These are phyloP conservation scores for Ustilago shanxiensis DNA, from an alignment of 1,284 basidiomycete genomes.

Conservation along the genomic window DNA sequence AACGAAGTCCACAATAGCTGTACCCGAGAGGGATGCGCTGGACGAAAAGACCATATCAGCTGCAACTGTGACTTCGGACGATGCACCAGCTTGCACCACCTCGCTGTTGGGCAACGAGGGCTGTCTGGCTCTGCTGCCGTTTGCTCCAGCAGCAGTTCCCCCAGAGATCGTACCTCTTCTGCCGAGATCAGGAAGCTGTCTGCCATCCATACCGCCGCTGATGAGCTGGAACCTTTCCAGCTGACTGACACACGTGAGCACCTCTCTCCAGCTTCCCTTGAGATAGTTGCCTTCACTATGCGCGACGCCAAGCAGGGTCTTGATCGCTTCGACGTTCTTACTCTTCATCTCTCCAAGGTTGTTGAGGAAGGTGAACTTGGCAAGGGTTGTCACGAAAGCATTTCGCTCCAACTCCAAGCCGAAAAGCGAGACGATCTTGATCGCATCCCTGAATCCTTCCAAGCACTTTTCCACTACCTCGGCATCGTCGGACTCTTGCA, in stretches of 20 bases:
- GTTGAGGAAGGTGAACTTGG: slow-evolving; percentile 70
- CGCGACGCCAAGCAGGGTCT: slow-evolving; percentile 68
- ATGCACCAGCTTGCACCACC: slow-evolving; percentile 94
- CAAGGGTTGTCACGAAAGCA: slow-evolving; percentile 69
- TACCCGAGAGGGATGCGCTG: slow-evolving; percentile 91
- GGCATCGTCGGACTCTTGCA: slow-evolving; percentile 67
- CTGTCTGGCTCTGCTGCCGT: slow-evolving; percentile 19
- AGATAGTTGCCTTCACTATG: slow-evolving; percentile 69
- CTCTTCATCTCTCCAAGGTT: slow-evolving; percentile 70
- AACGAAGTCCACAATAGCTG: slow-evolving; percentile 98
- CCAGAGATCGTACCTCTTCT: slow-evolving; percentile 72
- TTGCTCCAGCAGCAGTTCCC: slow-evolving; percentile 19
- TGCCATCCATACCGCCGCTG: slow-evolving; percentile 70
- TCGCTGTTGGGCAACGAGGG: slow-evolving; percentile 80
- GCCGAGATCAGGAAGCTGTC: slow-evolving; percentile 82
- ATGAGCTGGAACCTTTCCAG: slow-evolving; percentile 70
- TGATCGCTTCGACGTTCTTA: slow-evolving; percentile 70
- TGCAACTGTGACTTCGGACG: slow-evolving; percentile 97
- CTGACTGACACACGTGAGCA: slow-evolving; percentile 69
- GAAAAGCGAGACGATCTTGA: slow-evolving; percentile 69
- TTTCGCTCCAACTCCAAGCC: slow-evolving; percentile 69
- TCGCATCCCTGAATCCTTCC: slow-evolving; percentile 67
- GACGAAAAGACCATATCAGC: slow-evolving; percentile 99
- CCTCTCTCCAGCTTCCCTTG: slow-evolving; percentile 69
- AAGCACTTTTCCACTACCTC: slow-evolving; percentile 65